phyloP scores from a whole-genome alignment of 2,329 filamentous ascomycete genomes.

The Aspergillus ruber region DNA sequence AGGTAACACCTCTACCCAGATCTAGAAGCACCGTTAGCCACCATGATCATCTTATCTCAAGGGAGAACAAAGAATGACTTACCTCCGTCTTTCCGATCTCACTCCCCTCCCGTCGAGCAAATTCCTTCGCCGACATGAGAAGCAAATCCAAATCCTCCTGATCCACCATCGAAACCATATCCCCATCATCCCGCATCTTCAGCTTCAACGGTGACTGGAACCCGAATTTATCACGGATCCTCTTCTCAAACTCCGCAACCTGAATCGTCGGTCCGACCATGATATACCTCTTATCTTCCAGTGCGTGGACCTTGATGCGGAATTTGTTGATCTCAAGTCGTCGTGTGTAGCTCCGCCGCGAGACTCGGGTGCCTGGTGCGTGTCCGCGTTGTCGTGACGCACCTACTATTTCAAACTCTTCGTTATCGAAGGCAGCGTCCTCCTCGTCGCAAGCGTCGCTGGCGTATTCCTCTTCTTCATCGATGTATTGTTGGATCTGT shows the following conservation, averaged over 20 bases:
- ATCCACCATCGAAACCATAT: constrained; percentile 96
- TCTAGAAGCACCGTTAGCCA: constrained; percentile 21
- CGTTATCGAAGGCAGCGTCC: constrained; percentile 60
- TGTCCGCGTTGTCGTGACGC: constrained; percentile 33
- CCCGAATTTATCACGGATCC: constrained; percentile 80
- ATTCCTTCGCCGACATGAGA: constrained; percentile 61
- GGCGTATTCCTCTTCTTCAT: constrained; percentile 73
- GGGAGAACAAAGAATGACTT: constrained; percentile 3
- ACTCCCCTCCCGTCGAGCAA: constrained; percentile 64
- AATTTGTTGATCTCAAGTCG: constrained; percentile 67
- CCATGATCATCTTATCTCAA: background rate
- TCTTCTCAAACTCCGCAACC: constrained; percentile 70
- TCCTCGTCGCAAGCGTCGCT: constrained; percentile 60
- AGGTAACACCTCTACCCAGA: constrained; percentile 36
- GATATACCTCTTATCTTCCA: constrained; percentile 85
- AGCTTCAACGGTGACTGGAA: constrained; percentile 60
- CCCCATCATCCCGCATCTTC: constrained; percentile 84
- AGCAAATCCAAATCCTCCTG: constrained; percentile 94
- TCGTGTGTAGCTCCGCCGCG: constrained; percentile 25
- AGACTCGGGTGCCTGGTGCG: constrained; percentile 23
- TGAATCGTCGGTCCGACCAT: constrained; percentile 69
- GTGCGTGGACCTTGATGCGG: constrained; percentile 80
- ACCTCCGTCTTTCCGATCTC: constrained; percentile 96
- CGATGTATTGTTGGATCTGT: constrained; percentile 58
- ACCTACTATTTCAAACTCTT: constrained; percentile 72